Evolutionary conservation across 176 grass and related monocot genomes (phyloP), one percentile per base, ranked within the genome.

Genomic region (Triticum aestivum): DNA sequence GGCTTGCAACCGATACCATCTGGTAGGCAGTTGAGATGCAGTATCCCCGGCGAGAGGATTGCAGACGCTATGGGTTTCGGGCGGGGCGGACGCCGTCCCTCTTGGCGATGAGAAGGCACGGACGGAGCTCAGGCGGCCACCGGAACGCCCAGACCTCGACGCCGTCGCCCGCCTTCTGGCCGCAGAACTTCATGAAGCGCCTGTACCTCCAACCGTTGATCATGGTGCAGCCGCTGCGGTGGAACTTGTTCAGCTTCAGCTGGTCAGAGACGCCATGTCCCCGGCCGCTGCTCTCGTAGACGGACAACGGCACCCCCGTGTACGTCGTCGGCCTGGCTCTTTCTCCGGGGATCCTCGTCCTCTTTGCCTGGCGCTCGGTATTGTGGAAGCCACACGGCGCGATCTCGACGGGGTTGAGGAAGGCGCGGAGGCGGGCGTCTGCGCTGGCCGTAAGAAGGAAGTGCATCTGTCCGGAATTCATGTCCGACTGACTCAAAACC

Each of bases 111-210:
- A 87, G 77, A 3, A 87, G 18, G 26, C 67, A 87, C 1, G 80
- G 20, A 3, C n/a, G 27, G 24, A 45, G 42, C 42, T 32, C 4
- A 20, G 37, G 4, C 8, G 52, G 77, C 58, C 58, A 32, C 78
- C 69, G 58, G 68, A 87, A 87, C 32, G 41, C 21, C 68, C 56
- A 87, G 2, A 75, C 6, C 58, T 81, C 69, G 21, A 87, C 58
- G 41, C 9, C 30, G 21, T 81, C 54, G 12, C 29, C 29, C 9
- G 0, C 23, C 29, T 1, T 10, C 5, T 52, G 47, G 20, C 78
- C 69, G 39, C 56, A 52, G 38, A 15, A 1, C 4, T 13, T 58
- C 0, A 30, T 30, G 30, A 30, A 30, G 30, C 30, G 30, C 30
- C 2, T 2, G 30, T 30, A 30, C 30, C 30, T 30, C 30, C 30